A percentile compares a stretch with the other conserved stretches of the same genome.
Evolutionary conservation across 306 rosid species (phyloP).

Genomic region (Trifolium fragiferum): DNA sequence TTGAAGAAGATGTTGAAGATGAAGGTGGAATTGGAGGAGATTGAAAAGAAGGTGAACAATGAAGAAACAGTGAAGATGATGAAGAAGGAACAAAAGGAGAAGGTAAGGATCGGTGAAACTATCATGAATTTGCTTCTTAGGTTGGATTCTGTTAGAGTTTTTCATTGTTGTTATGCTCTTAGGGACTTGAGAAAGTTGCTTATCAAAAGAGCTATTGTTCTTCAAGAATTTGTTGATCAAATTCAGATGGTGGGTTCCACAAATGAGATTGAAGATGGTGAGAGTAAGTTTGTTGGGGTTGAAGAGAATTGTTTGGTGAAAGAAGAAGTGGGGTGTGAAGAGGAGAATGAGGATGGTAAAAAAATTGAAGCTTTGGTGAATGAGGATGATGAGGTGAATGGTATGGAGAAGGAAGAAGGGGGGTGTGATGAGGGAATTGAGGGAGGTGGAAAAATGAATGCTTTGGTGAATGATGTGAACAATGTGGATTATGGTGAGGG

Average conservation of each 20-base stretch:
- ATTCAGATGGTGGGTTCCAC: slow-evolving; percentile 34
- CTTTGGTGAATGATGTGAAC: background rate
- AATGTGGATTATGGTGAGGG: background rate
- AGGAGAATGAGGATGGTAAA: background rate
- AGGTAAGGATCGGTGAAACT: slow-evolving; percentile 60
- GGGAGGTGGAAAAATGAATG: background rate
- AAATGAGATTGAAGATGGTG: background rate
- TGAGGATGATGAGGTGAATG: background rate
- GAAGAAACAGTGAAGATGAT: slow-evolving; percentile 42
- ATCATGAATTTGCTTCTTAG: slow-evolving; percentile 68
- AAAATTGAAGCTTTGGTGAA: too few relatives aligned
- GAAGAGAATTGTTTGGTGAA: background rate
- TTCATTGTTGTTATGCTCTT: slow-evolving; percentile 47
- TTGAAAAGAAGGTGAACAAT: slow-evolving; percentile 43
- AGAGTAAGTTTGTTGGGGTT: background rate
- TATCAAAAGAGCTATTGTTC: slow-evolving; percentile 60
- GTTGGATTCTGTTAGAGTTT: slow-evolving; percentile 67
- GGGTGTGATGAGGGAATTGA: background rate
- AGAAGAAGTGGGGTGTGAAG: background rate
- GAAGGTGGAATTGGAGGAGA: slow-evolving; percentile 52
- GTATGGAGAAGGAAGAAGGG: background rate
- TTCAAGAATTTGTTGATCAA: slow-evolving; percentile 69
- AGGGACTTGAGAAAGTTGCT: slow-evolving; percentile 63
- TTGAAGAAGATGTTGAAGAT: slow-evolving; percentile 59
- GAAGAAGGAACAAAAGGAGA: slow-evolving; percentile 57